Evolutionary conservation across 768 basidiomycete species (phyloP), one percentile per base, ranked within the genome.

Genomic region (Daedalea quercina): DNA sequence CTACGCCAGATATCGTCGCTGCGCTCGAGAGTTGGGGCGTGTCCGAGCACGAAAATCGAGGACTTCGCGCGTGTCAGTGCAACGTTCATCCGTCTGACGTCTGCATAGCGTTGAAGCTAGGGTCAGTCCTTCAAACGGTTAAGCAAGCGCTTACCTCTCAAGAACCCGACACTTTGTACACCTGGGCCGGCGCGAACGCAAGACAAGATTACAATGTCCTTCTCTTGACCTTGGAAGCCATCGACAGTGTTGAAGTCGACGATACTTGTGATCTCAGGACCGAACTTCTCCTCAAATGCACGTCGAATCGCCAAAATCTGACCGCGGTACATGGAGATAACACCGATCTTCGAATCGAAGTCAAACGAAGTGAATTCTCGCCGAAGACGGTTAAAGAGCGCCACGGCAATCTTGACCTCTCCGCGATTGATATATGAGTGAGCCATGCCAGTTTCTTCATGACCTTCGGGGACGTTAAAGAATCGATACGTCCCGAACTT

Each of bases 211-310:
- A 99, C 95, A 50, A 99, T 81, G 60, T 95, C 92, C 67, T 99
- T 99, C 68, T 99, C 96, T 71, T 99, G 96, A 45, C 96, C 96
- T 68, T 99, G 96, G 64, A 98, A 98, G 9, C 95, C 96, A 69
- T 99, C 95, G 35, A 99, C 95, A 0, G 96, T 98, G 65, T 96
- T 89, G 73, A 99, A 97, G 62, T 94, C 87, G 35, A 99, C 81
- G 41, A 77, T 81, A 28, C 76, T 75, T 1, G 85, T 61, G 20
- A 96, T 81, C 22, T 81, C 76, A 28, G 72, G 64, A 2, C 94
- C 93, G 66, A 90, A 96, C 13, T 78, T 76, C 51, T 75, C 69
- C 43, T 76, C 71, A 60, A 99, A 98, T 6, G 76, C 71, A 13
- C 78, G 75, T 26, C 80, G 80, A 47, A 99, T 70, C 63, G 90